Evolutionary conservation across 352 stramenopile species (phyloP), one percentile per base, ranked within the genome.

Genomic region (Pythium vanterpoolii): DNA sequence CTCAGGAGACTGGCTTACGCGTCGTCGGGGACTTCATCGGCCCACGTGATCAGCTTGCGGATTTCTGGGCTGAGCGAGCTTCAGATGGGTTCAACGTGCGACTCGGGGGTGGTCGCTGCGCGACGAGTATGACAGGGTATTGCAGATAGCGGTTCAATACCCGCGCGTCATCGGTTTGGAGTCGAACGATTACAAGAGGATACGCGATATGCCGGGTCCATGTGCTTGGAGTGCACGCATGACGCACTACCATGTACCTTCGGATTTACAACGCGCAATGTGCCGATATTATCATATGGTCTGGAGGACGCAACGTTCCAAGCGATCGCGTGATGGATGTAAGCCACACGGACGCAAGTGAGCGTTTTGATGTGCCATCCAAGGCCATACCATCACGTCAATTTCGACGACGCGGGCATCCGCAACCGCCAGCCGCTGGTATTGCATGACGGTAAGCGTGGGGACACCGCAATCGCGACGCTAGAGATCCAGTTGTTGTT

Each of bases 171-270:
- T 53, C n/a, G 6, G 19, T 48, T 36, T 50, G 44, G 21, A 24
- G 26, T 31, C 54, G 21, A 44, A 28, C 34, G 43, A 38, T 47
- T 63, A n/a, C 36, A n/a, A 56, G 45, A 40, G 42, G 27, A 19
- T 30, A 34, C 13, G 3, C 14, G 33, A 14, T 52, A 44, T 26
- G 30, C 18, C 31, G n/a, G 3, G 31, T 14, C 28, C 18, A n/a
- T 1, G 18, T 36, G 24, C 40, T 66, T 57, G 40, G 60, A 60
- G 47, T 24, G 40, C 27, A 21, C 8, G n/a, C 4, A 23, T 66
- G 58, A 66, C 49, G 58, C 48, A n/a, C n/a, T n/a, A n/a, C 56
- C 58, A 34, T 16, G 34, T n/a, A 8, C 16, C 48, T 31, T 45
- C 19, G 1, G 31, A 33, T 11, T 45, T 42, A 56, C 48, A 34